Percentiles rank a stretch among this genome's conserved stretches.
Conservation (phyloP, 306 rosid genomes). For the Cucurbita pepo region DNA sequence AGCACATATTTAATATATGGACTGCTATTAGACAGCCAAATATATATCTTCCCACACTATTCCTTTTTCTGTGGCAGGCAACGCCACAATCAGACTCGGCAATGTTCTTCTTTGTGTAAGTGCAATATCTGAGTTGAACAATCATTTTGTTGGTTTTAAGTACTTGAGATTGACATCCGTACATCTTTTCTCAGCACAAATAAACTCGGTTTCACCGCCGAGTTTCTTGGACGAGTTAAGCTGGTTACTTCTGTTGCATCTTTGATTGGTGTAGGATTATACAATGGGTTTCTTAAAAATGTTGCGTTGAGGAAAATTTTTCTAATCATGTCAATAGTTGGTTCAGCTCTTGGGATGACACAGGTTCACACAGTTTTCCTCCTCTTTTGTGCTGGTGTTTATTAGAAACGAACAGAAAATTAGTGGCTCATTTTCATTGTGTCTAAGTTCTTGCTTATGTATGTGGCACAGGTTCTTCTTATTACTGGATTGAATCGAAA, state of each 20-base stretch:
- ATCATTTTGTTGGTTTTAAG: neutral
- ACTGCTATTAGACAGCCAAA: slow-evolving; percentile 55
- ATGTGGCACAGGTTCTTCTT: slow-evolving; percentile 48
- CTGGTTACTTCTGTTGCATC: slow-evolving; percentile 93
- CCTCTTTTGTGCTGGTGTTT: neutral
- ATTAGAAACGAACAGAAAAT: neutral
- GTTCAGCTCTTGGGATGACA: slow-evolving; percentile 91
- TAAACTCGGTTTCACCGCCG: slow-evolving; percentile 76
- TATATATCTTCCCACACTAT: slow-evolving; percentile 73
- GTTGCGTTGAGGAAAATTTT: slow-evolving; percentile 67
- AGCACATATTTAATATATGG: slow-evolving; percentile 58
- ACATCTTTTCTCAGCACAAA: slow-evolving; percentile 57
- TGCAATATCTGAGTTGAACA: slow-evolving; percentile 6
- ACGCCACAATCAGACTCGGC: slow-evolving; percentile 99
- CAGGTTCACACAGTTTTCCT: slow-evolving; percentile 30
- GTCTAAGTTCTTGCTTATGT: neutral
- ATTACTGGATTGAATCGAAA: slow-evolving; percentile 73
- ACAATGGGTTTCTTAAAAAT: slow-evolving; percentile 80
- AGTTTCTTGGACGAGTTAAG: slow-evolving; percentile 89
- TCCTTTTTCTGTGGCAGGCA: slow-evolving; percentile 97
- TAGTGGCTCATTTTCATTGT: neutral
- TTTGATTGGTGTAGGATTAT: slow-evolving; percentile 78
- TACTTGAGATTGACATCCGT: neutral
- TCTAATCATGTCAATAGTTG: slow-evolving; percentile 48
- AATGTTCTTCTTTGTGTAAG: slow-evolving; percentile 88